These are phyloP conservation scores for Nidularia sp. DNA, from an alignment of 768 basidiomycete species.

Conservation along the genomic window DNA sequence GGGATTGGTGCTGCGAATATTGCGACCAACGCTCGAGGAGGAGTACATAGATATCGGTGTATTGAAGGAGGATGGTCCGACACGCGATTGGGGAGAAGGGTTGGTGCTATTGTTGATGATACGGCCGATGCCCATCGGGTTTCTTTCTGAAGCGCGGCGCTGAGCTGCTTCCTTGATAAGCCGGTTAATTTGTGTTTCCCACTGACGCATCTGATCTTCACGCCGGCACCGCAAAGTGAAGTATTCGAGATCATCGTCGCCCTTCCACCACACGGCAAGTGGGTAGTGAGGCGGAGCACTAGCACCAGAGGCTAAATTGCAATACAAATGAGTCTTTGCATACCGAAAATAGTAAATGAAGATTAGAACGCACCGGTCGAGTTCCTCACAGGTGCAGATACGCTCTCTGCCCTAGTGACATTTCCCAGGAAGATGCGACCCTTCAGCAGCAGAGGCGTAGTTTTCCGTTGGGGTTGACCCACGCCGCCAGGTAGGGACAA, in stretches of 20 bases:
- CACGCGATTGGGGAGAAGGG: constrained; percentile 30
- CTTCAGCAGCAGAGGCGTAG: constrained; percentile 82
- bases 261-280: constrained; percentile 91
- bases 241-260: constrained; percentile 88
- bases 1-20: constrained; percentile 1
- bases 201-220: constrained; percentile 89
- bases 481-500: constrained; percentile 45
- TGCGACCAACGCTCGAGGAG: constrained; percentile 1
- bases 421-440: constrained; percentile 97
- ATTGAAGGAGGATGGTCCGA: constrained; percentile 29
- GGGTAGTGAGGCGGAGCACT: constrained; percentile 57
- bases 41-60: constrained; percentile 27
- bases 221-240: constrained; percentile 92
- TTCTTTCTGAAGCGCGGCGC: constrained; percentile 64
- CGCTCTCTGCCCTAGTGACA: constrained; percentile 66
- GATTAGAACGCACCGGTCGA: constrained; percentile 49
- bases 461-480: constrained; percentile 66
- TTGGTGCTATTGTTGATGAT: constrained; percentile 48
- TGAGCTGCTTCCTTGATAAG: constrained; percentile 77
- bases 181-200: constrained; percentile 87
- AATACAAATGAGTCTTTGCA: background rate
- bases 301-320: constrained; percentile 32
- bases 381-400: constrained; percentile 52
- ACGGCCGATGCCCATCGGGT: constrained; percentile 37
- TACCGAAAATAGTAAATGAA: constrained; percentile 5